Base-by-base conservation (phyloP, 2,329 filamentous ascomycete genomes). In the Fusarium falciforme region DNA sequence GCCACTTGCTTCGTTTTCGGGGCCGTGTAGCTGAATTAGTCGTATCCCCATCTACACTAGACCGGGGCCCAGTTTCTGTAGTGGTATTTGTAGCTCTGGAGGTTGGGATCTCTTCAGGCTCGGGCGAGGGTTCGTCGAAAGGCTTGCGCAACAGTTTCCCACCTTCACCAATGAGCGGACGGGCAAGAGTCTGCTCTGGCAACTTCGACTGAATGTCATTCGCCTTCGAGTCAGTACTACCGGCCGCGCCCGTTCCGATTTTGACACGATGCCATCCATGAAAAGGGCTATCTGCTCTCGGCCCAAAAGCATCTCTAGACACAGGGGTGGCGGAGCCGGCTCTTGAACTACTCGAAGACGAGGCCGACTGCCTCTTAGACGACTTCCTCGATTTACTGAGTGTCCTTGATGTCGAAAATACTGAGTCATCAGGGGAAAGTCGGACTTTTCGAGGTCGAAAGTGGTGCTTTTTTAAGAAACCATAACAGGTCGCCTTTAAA, bases 401-500 rank as follows among this genome's bases (percentile, higher is more conserved):
- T 9, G 66, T 75, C 33, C 58, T 76, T 6, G 74, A 65, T 2
- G 80, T 79, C 2, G 78, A 81, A 57, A 78, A 74, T 1, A 74
- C 57, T 1, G 77, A 77, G 25, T 76, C 67, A 3, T 81, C 74
- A 2, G 70, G 54, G 2, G 75, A 73, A 6, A 76, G 16, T 3
- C 74, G 75, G 16, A 79, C 64, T 17, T 76, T 80, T 49, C 82
- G 86, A 11, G 93, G 92, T 5, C 88, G 87, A 75, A 96, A 92
- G 70, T 93, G 87, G 76, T 96, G 88, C 31, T 91, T 91, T 64
- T 89, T 90, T 8, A 98, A 83, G 82, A 97, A 98, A 68, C 94
- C 90, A 58, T 87, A 89, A 29, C 93, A 86, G 79, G 95, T 89
- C 0, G 90, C 90, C 59, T 87, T 87, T 11, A 98, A 79, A 4